Evolutionary conservation across 1,284 basidiomycete genomes (phyloP), one percentile per base, ranked within the genome.

Genomic region (Microbotryum lychnidis-dioicae): DNA sequence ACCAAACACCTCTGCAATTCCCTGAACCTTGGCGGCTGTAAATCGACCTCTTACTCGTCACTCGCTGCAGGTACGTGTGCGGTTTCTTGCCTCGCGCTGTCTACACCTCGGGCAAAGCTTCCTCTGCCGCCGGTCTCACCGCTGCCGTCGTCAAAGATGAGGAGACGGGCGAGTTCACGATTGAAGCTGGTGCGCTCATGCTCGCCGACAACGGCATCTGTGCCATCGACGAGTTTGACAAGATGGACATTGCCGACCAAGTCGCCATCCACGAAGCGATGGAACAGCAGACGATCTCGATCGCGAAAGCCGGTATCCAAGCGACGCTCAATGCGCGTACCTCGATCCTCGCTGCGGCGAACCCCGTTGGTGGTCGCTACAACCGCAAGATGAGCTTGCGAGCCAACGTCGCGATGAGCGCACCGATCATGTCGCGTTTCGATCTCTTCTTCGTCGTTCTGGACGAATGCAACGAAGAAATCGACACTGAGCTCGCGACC

Each of bases 281-380:
- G 94, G 94, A 98, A 84, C 94, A 98, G 78, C 94, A 98, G 79
- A 98, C 94, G 1, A 97, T 98, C 72, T 97, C 92, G 44, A 97
- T 98, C 69, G 96, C 96, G 57, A 98, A 99, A 76, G 96, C 96
- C 3, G 96, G 96, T 65, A 97, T 98, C 69, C 94, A 98, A 73
- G 94, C 96, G 1, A 99, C 96, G 0, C 82, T 99, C 55, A 98
- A 99, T 72, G 96, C 96, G 1, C 86, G 94, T 14, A 98, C 94
- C 0, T 96, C 92, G 1, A 98, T 99, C 67, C 83, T 99, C 29
- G 96, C 96, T 1, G 96, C 96, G 25, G 94, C 96, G 21, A 99
- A 99, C 78, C 96, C 96, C 20, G 83, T 98, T 46, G 90, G 93
- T 8, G 94, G 96, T 14, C 81, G 96, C 58, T 99, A 99, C 74